Base-by-base conservation (phyloP, 345 rosid genomes). In the Euphorbia tirucalli region DNA sequence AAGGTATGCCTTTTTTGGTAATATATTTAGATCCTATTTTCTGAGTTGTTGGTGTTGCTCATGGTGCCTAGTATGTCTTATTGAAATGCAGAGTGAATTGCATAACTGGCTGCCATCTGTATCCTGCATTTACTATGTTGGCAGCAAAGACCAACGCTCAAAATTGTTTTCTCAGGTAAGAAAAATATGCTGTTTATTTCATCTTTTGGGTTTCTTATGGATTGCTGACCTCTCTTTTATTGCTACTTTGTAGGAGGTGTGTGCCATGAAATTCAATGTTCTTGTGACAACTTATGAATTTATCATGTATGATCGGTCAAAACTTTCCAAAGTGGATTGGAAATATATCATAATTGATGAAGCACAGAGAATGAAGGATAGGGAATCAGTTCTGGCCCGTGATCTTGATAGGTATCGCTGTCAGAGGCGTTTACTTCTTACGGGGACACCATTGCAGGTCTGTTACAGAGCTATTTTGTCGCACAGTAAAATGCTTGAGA, bases 371-470 rank as follows among this genome's bases (percentile, higher is more conserved):
- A 96, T 96, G 98, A 96, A 96, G 79, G 99, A 96, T 81, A 86
- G 99, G 70, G 98, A 96, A 79, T 96, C 99, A 37, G 99, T 96
- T 86, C 84, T 96, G 83, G 99, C 99, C 59, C 96, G 99, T 68
- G 99, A 96, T 89, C 99, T 96, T 85, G 99, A 96, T 77, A 86
- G 97, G 54, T 96, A 96, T 75, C 97, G 96, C 60, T 96, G 99
- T 76, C 98, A 93, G 81, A 87, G 99, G 87, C 96, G 99, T 73
- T 87, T 96, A 46, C 98, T 96, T 84, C 98, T 96, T 69, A 96
- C 99, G 11, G 99, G 99, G 83, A 96, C 99, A 37, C 99, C 99
- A 65, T 84, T 96, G 66, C 99, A 96, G 99, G 99, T 93, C 25
- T 81, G 90, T 85, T 77, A 69, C 58, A 39, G 74, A 58, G 54